Evolutionary conservation across 345 rosid genomes (phyloP), one percentile per base, ranked within the genome.

Genomic region (Erysimum cheiranthoides): DNA sequence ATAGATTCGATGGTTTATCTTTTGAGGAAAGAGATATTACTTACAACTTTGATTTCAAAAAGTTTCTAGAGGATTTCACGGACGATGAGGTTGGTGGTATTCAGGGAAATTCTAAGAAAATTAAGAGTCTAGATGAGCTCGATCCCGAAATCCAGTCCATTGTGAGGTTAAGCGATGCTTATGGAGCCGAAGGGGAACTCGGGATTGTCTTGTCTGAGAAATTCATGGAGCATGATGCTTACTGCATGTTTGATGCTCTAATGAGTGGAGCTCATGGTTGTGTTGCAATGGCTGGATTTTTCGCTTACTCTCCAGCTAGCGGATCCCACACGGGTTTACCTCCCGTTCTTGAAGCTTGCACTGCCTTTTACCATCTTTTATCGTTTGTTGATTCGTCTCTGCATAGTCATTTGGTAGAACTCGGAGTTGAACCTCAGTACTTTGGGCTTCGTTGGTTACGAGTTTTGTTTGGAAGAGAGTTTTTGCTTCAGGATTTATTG

Each of bases 101-200:
- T 73, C 86, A 78, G 9, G 87, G 86, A 54, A 87, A 62, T 62
- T 67, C 84, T 4, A 51, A 76, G 72, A 90, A 90, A 61, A 71
- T 82, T n/a, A 76, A 38, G 79, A 86, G 88, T 78, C 77, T 92
- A 43, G 82, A 82, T 65, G 97, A 95, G 77, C 97, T 92, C 18
- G 99, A 92, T 84, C 91, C 94, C 0, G 90, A 95, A 72, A 84
- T 92, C 59, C 89, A 86, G 68, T 82, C 85, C 11, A 82, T 87
- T 58, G 82, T 92, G 25, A 65, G 79, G 84, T 76, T 95, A 21
- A 90, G 90, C 31, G 99, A 95, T 81, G 89, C 98, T 43, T 95
- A 95, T 36, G 99, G 99, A 51, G 97, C 96, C 12, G 99, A 95
- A 87, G 97, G 99, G 58, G 99, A 95, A 84, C 85, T 95, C 28